A percentile compares a stretch with the other conserved stretches of the same genome.
Evolutionary conservation across 257 asterid genomes (phyloP).

Genomic region (Nicotiana undulata): DNA sequence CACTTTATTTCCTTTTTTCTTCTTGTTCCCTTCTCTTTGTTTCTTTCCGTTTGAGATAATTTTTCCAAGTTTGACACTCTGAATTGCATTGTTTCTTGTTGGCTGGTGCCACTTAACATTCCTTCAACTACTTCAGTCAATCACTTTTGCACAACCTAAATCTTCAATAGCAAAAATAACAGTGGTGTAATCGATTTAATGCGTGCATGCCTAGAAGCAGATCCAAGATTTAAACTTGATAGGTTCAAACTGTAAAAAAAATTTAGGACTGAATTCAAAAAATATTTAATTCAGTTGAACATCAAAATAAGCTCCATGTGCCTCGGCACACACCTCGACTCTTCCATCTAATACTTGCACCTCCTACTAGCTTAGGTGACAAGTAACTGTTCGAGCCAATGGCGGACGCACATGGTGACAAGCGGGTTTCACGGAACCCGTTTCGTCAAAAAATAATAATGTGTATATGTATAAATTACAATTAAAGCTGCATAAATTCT

Average conservation of each 20-base stretch:
- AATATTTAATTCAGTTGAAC: not conserved
- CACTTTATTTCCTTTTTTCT: slow-evolving; percentile 11
- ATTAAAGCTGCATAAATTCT: no score
- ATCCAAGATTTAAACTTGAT: not conserved
- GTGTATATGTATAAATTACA: no score
- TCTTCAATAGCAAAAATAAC: not conserved
- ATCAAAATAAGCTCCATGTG: not conserved
- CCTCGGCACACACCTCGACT: not conserved
- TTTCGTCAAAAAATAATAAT: no score
- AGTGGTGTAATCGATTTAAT: not conserved
- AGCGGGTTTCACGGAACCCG: no score
- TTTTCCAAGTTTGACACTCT: not conserved
- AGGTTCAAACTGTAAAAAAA: not conserved
- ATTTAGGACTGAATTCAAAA: not conserved
- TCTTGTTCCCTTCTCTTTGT: slow-evolving; percentile 9
- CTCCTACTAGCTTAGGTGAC: not conserved
- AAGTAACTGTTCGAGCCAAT: not conserved
- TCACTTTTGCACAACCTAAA: not conserved
- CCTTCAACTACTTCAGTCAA: slow-evolving; percentile 17
- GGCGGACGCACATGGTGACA: no score
- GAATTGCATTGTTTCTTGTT: slow-evolving; percentile 9
- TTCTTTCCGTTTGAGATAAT: not conserved
- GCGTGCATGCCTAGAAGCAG: not conserved
- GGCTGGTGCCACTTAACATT: slow-evolving; percentile 18
- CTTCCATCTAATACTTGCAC: not conserved